Evolutionary conservation across 345 rosid species (phyloP).

Genomic region (Citrus australasica): DNA sequence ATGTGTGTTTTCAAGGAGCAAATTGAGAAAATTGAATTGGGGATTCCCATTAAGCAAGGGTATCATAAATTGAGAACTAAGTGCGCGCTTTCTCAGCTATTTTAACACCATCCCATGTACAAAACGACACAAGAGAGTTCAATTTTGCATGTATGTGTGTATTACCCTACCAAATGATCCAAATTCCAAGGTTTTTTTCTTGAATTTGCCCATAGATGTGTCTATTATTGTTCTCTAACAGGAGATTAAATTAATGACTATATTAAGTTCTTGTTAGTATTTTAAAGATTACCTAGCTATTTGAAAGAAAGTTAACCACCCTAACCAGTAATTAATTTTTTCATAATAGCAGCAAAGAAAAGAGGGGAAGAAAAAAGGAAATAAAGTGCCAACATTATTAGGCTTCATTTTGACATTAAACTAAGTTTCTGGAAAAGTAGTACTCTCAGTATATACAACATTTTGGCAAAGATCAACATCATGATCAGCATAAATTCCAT

Average conservation of each 20-base stretch:
- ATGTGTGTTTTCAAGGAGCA: neutral
- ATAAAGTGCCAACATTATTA: conserved; percentile 7
- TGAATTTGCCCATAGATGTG: conserved; percentile 9
- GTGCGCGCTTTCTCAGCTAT: neutral
- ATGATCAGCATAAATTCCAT: neutral
- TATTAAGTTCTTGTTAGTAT: neutral
- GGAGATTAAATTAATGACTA: no score
- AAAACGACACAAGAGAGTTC: conserved; percentile 28
- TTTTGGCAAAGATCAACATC: conserved; percentile 8
- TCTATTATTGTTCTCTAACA: conserved; percentile 13
- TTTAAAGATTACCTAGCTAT: conserved; percentile 16
- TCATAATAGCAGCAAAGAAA: neutral
- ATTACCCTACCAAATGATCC: no score
- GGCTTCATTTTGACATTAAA: conserved; percentile 14
- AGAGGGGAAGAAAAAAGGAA: neutral
- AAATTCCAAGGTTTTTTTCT: neutral
- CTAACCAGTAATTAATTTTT: conserved; percentile 13
- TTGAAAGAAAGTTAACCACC: conserved; percentile 16
- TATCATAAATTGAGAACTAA: neutral
- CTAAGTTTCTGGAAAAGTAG: conserved; percentile 8
- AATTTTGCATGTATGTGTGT: conserved; percentile 11
- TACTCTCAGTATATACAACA: conserved; percentile 16
- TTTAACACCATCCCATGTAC: neutral
- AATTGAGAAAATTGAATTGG: conserved; percentile 5
- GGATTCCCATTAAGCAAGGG: neutral